Conservation (phyloP, 257 asterid genomes). For the Parsonsia alboflavescens region DNA sequence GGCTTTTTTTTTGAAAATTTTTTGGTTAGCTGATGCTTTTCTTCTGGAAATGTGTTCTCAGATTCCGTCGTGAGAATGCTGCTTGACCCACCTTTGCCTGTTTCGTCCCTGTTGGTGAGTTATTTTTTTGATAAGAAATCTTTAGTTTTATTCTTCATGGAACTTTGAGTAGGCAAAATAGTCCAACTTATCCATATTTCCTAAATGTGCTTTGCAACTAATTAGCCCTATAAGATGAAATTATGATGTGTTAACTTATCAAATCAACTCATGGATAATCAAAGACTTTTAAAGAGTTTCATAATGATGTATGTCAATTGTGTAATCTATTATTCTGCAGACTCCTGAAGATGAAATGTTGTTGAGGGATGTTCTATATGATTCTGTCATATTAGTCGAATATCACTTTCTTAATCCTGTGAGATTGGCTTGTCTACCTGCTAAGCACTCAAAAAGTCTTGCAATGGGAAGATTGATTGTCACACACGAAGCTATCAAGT, state of each 20-base stretch:
- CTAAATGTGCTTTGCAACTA: background rate
- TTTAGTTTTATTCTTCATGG: constrained; percentile 7
- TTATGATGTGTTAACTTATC: background rate
- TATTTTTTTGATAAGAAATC: background rate
- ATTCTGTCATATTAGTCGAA: constrained; percentile 50
- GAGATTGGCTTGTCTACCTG: constrained; percentile 43
- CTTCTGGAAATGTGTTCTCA: constrained; percentile 28
- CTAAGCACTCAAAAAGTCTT: constrained; percentile 36
- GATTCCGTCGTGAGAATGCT: constrained; percentile 50
- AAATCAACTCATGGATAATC: background rate
- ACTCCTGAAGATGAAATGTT: constrained; percentile 32
- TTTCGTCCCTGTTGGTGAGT: constrained; percentile 53
- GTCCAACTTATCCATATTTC: background rate
- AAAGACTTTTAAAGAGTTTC: background rate
- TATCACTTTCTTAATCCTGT: constrained; percentile 57
- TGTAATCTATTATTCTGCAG: constrained; percentile 31
- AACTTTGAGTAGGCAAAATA: background rate
- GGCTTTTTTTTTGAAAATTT: background rate
- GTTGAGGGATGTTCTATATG: constrained; percentile 48
- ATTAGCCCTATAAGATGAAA: background rate
- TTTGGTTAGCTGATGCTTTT: constrained; percentile 2
- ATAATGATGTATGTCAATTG: background rate
- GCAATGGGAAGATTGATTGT: constrained; percentile 51
- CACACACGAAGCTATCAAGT: constrained; percentile 46
- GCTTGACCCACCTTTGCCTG: constrained; percentile 51